Base-by-base conservation (phyloP, 208 protist genomes). In the Leishmania lainsoni region DNA sequence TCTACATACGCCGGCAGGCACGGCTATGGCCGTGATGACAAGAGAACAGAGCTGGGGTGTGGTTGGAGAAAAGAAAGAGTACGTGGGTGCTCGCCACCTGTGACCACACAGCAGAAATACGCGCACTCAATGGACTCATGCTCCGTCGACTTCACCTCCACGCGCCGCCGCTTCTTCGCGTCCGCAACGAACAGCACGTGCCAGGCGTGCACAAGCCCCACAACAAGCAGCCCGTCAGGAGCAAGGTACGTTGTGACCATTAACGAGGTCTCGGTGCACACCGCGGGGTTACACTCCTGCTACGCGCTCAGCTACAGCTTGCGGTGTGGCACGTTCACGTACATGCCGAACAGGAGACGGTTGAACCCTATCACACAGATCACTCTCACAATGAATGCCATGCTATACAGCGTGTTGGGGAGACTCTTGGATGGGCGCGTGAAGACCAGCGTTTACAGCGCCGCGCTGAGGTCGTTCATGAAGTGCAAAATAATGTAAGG, bases 301-400 rank as follows among this genome's bases (percentile, higher is more conserved):
- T 52, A 45, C 26, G 76, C n/a, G 26, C 78, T 73, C 54, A 90
- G 75, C 17, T 65, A 54, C 59, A 88, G 78, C 71, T 81, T 82
- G 51, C 63, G 68, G 76, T 90, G 87, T 78, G 87, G 83, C 66
- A 81, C 83, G 79, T 91, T 86, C 66, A 89, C 85, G 76, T 81
- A 82, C 65, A 87, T 79, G 52, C 90, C 90, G 70, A 93, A 90
- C 56, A 93, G 79, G n/a, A 88, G 66, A 56, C 84, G 88, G 83
- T 93, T 91, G 75, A 91, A 91, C 81, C 80, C 81, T 65, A 93
- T 86, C 10, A 89, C 82, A n/a, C 73, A 81, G n/a, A 91, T 54
- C 70, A 84, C 81, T 65, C 77, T 83, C 63, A 86, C 87, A 49
- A 88, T n/a, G 69, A 89, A 91, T 17, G 81, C 77, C 69, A 87